These are phyloP conservation scores for Helianthus annuus DNA, from an alignment of 129 eudicot genomes.

Conservation along the genomic window DNA sequence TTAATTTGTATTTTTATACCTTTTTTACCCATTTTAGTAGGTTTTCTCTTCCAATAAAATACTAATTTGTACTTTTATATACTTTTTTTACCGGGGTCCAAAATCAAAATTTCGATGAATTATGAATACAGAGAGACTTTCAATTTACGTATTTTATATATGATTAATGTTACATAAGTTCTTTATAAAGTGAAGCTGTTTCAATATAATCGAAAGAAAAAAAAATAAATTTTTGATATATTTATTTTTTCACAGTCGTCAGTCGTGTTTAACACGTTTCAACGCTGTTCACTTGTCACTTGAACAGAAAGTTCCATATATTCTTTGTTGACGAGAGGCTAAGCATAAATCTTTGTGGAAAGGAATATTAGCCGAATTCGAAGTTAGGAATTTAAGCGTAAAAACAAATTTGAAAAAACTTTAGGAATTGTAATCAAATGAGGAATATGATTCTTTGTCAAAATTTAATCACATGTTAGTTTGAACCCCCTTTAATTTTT, in stretches of 20 bases:
- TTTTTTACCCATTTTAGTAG: no score
- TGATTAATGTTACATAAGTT: no score
- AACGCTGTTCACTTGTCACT: constrained; percentile 21
- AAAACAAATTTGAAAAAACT: constrained; percentile 3
- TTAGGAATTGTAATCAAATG: constrained; percentile 20
- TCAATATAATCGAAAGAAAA: background rate
- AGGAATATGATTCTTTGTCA: constrained; percentile 32
- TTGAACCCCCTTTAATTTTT: constrained; percentile 10
- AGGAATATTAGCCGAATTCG: constrained; percentile 19
- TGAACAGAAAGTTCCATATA: background rate
- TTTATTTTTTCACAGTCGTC: background rate
- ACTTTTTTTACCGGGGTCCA: no score
- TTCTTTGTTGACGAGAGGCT: constrained; percentile 29
- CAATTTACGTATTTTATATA: no score
- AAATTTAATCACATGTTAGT: constrained; percentile 36
- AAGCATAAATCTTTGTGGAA: constrained; percentile 20
- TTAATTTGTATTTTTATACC: no score
- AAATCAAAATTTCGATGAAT: no score
- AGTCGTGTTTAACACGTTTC: constrained; percentile 12
- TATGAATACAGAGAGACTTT: no score
- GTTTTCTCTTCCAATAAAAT: no score
- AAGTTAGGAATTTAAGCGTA: background rate
- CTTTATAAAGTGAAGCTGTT: no score
- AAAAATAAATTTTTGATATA: background rate
- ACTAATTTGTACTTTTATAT: no score